A percentile compares a stretch with the other conserved stretches of the same genome.
Evolutionary conservation across 2,329 filamentous ascomycete species (phyloP).

Genomic region (Cladosporium sp.): DNA sequence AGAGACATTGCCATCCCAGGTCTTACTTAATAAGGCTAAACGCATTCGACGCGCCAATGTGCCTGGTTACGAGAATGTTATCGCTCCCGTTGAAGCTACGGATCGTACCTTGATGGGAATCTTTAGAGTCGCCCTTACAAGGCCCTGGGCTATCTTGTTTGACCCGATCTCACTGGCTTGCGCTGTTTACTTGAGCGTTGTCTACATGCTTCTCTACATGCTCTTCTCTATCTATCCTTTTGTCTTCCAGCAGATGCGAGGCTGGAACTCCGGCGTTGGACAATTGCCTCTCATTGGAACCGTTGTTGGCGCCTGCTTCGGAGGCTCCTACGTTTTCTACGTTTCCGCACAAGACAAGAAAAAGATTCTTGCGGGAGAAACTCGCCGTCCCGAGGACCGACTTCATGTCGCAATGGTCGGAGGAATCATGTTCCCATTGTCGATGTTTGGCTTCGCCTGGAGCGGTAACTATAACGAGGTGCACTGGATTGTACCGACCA

Average conservation of each 20-base stretch:
- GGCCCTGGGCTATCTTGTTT: constrained; percentile 50
- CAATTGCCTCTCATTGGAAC: constrained; percentile 48
- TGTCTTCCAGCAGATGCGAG: constrained; percentile 47
- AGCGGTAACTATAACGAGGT: constrained; percentile 35
- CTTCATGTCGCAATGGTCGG: constrained; percentile 28
- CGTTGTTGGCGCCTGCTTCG: constrained; percentile 43
- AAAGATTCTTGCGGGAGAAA: constrained; percentile 32
- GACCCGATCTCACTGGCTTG: constrained; percentile 48
- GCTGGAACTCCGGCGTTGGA: constrained; percentile 49
- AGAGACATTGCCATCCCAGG: constrained; percentile 48
- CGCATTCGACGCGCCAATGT: constrained; percentile 45
- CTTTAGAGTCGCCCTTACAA: constrained; percentile 48
- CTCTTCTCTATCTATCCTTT: constrained; percentile 54
- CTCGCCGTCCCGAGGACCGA: constrained; percentile 41
- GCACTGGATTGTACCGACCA: constrained; percentile 43
- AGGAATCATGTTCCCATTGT: constrained; percentile 28
- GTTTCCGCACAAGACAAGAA: constrained; percentile 36
- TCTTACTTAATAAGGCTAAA: constrained; percentile 50
- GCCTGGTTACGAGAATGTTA: constrained; percentile 47
- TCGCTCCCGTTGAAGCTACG: constrained; percentile 44
- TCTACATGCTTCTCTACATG: constrained; percentile 52
- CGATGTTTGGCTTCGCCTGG: constrained; percentile 34
- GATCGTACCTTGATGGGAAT: constrained; percentile 39
- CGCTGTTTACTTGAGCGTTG: constrained; percentile 48
- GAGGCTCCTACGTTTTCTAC: constrained; percentile 36